Evolutionary conservation across 805 yeast genomes (phyloP), one percentile per base, ranked within the genome.

Genomic region (Nakazawaea ishiwadae): DNA sequence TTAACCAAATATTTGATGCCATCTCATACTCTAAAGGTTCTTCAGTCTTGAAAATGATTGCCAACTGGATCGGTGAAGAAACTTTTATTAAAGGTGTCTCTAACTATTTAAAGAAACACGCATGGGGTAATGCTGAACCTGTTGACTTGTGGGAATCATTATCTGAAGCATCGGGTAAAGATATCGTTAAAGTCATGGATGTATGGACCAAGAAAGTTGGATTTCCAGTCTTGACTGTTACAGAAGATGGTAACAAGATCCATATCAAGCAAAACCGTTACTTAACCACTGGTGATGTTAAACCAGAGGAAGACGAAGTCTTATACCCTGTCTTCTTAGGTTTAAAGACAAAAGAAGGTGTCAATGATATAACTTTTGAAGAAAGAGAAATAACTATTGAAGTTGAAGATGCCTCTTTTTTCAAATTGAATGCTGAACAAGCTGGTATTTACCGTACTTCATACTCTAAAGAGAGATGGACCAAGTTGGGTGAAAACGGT

Each of bases 11-110:
- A 49, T 85, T 85, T 57, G 95, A 85, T 60, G 86, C 89, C 33
- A 85, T 85, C 51, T 84, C 93, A 8, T 85, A 85, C 60, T 69
- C 84, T 27, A 85, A 85, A 63, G 95, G 95, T 51, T 81, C 91
- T 15, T 79, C 88, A 5, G 68, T 83, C 46, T 73, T 84, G 60
- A 78, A 85, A 60, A 85, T 84, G 95, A 76, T 84, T 51, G 77
- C 87, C 32, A 75, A 73, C 52, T 83, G 88, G 83, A 69, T 84
- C 49, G 91, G 91, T 39, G 90, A 79, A 59, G 87, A 83, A 48
- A 72, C 67, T 23, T 84, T 84, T 62, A 75, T 84, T 51, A 79
- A 79, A 58, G 93, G 95, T 61, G 93, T 85, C 21, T 79, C 93
- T 17, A 71, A 75, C 53, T 85, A 85, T 60, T 73, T 85, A 63